Evolutionary conservation across 2,329 filamentous ascomycete genomes (phyloP), one percentile per base, ranked within the genome.

Genomic region (Aspergillus persii): DNA sequence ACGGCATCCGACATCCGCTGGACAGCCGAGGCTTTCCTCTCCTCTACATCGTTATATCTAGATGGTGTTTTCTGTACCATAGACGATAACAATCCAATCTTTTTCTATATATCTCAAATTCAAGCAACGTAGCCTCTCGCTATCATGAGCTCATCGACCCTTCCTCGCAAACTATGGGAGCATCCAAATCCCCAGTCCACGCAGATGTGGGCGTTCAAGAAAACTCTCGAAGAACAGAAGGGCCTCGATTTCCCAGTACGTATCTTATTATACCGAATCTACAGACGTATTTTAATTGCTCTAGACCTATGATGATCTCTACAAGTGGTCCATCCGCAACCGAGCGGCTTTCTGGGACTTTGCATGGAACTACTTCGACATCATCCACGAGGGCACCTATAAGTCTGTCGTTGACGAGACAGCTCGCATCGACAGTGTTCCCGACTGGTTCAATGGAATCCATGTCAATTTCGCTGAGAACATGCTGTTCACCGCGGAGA

Each of bases 381-480:
- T 89, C 57, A 86, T 92, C 63, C 80, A 91, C 66, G 80, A 83
- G 39, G 90, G 90, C 31, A 76, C 73, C 3, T 86, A 84, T 68
- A 76, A 74, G 0, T 74, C 69, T 8, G 85, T 89, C 1, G 87
- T 95, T 3, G 90, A 96, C 69, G 87, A 91, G 67, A 79, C 78
- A 0, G 80, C 83, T 1, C 85, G 87, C 1, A 91, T 96, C 72
- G 87, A 91, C 61, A 79, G 80, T 15, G 81, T 94, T 4, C 91
- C 91, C 0, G 77, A 80, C 46, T 96, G 91, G 91, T 96, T 95
- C 72, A 77, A 85, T 1, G 91, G 91, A 31, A 81, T 92, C 1
- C 76, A 79, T 4, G 74, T 95, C 66, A 96, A 92, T 69, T 94
- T 88, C 70, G 88, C 90, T 4, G 91, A 96, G 76, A 96, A 95